Percentiles rank a stretch among this genome's conserved stretches.
These are phyloP conservation scores for Tanacetum coccineum DNA, from an alignment of 129 eudicot genomes.

Conservation along the genomic window DNA sequence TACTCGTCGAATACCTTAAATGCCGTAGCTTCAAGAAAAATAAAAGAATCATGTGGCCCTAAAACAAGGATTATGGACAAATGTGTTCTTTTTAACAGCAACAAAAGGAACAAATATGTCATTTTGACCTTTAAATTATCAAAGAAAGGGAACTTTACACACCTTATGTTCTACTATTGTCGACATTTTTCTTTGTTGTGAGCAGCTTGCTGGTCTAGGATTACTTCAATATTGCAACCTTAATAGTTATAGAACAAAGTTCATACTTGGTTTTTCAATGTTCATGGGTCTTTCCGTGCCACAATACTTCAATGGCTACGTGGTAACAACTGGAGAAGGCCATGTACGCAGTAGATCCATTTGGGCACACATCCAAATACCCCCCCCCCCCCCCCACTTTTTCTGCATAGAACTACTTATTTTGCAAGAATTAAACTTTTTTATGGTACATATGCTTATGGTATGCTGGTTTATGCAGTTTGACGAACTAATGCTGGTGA, in stretches of 20 bases:
- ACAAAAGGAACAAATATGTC: no score
- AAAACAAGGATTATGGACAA: neutral
- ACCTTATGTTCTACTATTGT: neutral
- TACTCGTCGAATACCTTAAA: neutral
- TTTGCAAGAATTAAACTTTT: neutral
- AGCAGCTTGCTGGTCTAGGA: slow-evolving; percentile 88
- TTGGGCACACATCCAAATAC: slow-evolving; percentile 49
- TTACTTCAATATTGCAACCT: slow-evolving; percentile 94
- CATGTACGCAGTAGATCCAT: slow-evolving; percentile 59
- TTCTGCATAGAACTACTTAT: neutral
- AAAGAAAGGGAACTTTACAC: no score
- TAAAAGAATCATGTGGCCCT: neutral
- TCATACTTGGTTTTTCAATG: slow-evolving; percentile 80
- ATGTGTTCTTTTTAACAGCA: neutral
- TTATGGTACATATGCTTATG: no score
- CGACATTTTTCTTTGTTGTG: neutral
- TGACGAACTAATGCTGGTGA: slow-evolving; percentile 57
- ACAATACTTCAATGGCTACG: slow-evolving; percentile 65
- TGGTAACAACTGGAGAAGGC: slow-evolving; percentile 63
- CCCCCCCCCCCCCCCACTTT: no score
- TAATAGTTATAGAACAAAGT: slow-evolving; percentile 87
- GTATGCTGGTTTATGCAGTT: slow-evolving; percentile 45
- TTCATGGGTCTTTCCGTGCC: slow-evolving; percentile 98
- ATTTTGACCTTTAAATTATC: no score
- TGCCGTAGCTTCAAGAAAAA: neutral